Percentiles rank a stretch among this genome's conserved stretches.
Evolutionary conservation across 805 yeast species (phyloP).

Genomic region (Saccharomycopsis sp.): DNA sequence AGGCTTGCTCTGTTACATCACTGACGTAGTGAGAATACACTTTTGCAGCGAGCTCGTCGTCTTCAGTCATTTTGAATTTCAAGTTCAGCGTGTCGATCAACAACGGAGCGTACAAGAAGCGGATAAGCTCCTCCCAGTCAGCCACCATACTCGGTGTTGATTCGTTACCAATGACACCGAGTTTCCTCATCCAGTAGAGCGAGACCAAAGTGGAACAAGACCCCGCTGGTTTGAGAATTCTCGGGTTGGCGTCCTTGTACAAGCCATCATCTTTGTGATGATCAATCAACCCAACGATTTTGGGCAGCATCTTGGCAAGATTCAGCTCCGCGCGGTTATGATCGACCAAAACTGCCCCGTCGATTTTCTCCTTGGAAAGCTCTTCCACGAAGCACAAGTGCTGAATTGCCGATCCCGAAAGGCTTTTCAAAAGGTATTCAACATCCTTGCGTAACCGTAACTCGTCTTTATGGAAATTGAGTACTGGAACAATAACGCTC

Average conservation of each 20-base stretch:
- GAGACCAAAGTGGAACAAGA: slow-evolving; percentile 75
- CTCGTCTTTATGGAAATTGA: slow-evolving; percentile 65
- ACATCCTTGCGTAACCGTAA: slow-evolving; percentile 66
- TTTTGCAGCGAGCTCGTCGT: slow-evolving; percentile 46
- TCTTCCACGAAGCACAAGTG: slow-evolving; percentile 66
- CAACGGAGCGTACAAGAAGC: slow-evolving; percentile 56
- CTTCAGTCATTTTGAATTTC: slow-evolving; percentile 49
- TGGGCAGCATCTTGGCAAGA: slow-evolving; percentile 25
- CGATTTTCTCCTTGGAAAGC: slow-evolving; percentile 27
- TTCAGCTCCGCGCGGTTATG: slow-evolving; percentile 60
- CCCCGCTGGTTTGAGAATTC: slow-evolving; percentile 55
- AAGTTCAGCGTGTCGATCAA: slow-evolving; percentile 69
- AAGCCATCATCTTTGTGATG: slow-evolving; percentile 73
- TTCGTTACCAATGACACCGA: slow-evolving; percentile 18
- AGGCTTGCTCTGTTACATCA: slow-evolving; percentile 17
- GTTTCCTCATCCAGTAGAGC: slow-evolving; percentile 41
- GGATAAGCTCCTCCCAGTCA: slow-evolving; percentile 29
- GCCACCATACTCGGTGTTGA: slow-evolving; percentile 15
- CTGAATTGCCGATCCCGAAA: slow-evolving; percentile 38
- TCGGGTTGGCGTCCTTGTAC: slow-evolving; percentile 44
- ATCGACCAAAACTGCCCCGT: slow-evolving; percentile 63
- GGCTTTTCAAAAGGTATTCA: slow-evolving; percentile 37
- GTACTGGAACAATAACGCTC: slow-evolving; percentile 48
- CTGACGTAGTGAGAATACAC: slow-evolving; percentile 30
- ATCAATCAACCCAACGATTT: slow-evolving; percentile 61